Evolutionary conservation across 2,329 filamentous ascomycete genomes (phyloP).

Genomic region (Aspergillus pseudoglaucus): DNA sequence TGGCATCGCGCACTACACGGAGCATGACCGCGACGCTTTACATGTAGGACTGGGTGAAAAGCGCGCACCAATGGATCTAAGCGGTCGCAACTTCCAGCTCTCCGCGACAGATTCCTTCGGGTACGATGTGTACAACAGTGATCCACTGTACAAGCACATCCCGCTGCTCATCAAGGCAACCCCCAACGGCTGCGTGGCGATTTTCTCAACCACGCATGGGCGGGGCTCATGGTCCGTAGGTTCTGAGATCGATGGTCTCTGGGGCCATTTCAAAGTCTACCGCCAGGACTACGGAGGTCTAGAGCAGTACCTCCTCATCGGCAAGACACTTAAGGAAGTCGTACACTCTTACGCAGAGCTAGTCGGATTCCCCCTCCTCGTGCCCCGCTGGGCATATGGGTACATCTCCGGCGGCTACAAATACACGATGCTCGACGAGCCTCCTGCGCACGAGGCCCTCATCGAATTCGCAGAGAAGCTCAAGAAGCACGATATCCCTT

Average conservation of each 20-base stretch:
- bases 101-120: slow-evolving; percentile 67
- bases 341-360: slow-evolving; percentile 61
- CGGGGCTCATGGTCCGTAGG: slow-evolving; percentile 61
- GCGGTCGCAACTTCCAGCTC: slow-evolving; percentile 58
- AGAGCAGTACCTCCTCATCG: slow-evolving; percentile 64
- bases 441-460: slow-evolving; percentile 50
- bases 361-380: slow-evolving; percentile 60
- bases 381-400: slow-evolving; percentile 66
- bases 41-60: slow-evolving; percentile 69
- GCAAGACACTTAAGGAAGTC: slow-evolving; percentile 59
- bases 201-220: slow-evolving; percentile 62
- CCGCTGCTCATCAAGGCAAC: slow-evolving; percentile 65
- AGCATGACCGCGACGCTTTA: slow-evolving; percentile 56
- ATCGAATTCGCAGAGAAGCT: slow-evolving; percentile 57
- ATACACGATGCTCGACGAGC: slow-evolving; percentile 53
- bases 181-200: slow-evolving; percentile 56
- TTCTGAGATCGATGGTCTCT: slow-evolving; percentile 68
- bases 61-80: slow-evolving; percentile 65
- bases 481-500: slow-evolving; percentile 60
- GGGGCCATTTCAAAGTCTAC: slow-evolving; percentile 69
- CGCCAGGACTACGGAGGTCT: slow-evolving; percentile 66
- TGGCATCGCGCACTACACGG: slow-evolving; percentile 60
- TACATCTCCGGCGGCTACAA: slow-evolving; percentile 65
- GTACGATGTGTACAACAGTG: slow-evolving; percentile 64
- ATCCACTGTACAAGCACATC: slow-evolving; percentile 71